Percentiles rank a stretch among this genome's conserved stretches.
phyloP scores from a whole-genome alignment of 306 rosid species.

The Malus sieversii region DNA sequence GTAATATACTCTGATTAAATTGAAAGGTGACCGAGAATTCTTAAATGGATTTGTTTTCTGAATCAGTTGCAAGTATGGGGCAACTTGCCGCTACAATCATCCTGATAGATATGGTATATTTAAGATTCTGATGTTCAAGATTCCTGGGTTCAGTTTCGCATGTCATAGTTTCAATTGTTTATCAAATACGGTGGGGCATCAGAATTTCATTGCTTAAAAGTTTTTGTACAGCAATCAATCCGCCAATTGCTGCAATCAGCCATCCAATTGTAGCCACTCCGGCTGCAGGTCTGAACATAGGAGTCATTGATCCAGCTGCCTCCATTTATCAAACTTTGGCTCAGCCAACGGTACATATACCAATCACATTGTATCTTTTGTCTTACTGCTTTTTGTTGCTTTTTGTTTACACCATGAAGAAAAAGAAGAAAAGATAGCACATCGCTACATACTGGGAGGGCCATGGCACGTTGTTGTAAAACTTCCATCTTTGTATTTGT shows the following conservation, averaged over 20 bases:
- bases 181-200: background rate
- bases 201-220: conserved; percentile 1
- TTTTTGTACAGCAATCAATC: conserved; percentile 51
- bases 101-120: conserved; percentile 74
- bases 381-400: background rate
- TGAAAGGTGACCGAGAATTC: conserved; percentile 17
- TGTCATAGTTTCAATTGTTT: background rate
- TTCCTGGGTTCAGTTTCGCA: conserved; percentile 8
- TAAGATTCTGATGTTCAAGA: conserved; percentile 19
- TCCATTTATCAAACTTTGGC: conserved; percentile 71
- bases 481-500: conserved; percentile 10
- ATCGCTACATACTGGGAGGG: background rate
- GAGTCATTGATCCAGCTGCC: conserved; percentile 53
- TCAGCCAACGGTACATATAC: conserved; percentile 56
- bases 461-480: background rate
- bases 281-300: conserved; percentile 59
- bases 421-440: background rate
- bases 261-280: conserved; percentile 48
- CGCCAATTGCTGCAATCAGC: conserved; percentile 45
- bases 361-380: background rate
- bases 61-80: conserved; percentile 89
- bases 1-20: background rate
- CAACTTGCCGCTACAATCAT: conserved; percentile 89
- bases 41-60: conserved; percentile 20
- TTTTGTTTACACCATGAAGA: background rate